Base-by-base conservation (phyloP, 768 basidiomycete species). In the Trametes villosa region DNA sequence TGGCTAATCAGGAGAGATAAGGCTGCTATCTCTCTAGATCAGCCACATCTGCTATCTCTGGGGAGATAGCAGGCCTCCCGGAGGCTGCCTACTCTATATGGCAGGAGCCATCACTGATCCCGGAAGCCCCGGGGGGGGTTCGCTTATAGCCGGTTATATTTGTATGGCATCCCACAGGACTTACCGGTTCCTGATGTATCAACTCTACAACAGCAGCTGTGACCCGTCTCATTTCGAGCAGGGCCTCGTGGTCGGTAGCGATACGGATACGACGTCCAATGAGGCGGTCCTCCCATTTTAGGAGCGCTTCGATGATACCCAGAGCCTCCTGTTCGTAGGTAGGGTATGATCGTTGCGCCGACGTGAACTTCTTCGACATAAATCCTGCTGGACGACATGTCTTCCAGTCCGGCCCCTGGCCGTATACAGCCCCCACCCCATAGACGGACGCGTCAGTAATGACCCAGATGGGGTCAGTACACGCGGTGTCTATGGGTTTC, bases 241-340 rank as follows among this genome's bases (percentile, higher is more conserved):
- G 71, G 38, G 4, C 71, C 60, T 0, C 60, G 40, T 53, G 27
- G 30, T 61, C 53, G 15, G 34, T 13, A 2, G 4, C 12, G 5
- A 24, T 34, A 18, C 36, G 12, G 3, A 67, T 29, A 0, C 53
- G 45, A 3, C 59, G 57, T 1, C 73, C 70, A 0, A 76, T 47
- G 0, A 75, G 61, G 31, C 75, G 73, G 42, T 75, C 71, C 47
- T 74, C 72, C 73, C 69, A 76, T 34, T 72, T 73, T 2, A 73
- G 18, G 0, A 75, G 48, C 1, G 51, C 65, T 51, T 65, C 47
- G 9, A 68, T 3, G 2, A 68, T 63, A 1, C 51, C 65, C 0
- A 68, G 22, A 1, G 57, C 55, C 38, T 69, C 66, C 2, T 48
- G 52, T 29, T 74, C 70, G 38, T 65, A 67, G 8, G 66, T 66